Conservation (phyloP, 345 rosid genomes). For the Citrus cavaleriei region DNA sequence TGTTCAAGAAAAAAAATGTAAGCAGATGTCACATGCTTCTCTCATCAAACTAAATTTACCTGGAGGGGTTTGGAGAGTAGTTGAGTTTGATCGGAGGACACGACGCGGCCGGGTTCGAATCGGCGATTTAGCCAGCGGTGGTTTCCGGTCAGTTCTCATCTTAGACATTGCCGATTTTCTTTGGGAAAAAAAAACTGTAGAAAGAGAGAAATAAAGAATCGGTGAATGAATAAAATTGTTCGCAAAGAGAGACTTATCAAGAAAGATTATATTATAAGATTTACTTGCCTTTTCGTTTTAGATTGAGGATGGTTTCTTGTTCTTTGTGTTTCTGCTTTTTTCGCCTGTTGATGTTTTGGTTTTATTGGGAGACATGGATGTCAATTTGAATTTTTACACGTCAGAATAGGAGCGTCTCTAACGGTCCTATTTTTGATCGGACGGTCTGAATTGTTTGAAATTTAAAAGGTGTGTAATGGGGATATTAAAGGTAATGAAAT, state of each 20-base stretch:
- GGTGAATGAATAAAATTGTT: neutral
- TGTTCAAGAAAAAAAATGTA: neutral
- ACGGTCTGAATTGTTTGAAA: conserved; percentile 28
- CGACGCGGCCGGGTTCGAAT: conserved; percentile 61
- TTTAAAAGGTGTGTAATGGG: conserved; percentile 13
- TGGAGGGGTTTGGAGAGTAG: conserved; percentile 55
- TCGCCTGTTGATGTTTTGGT: neutral
- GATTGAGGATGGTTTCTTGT: neutral
- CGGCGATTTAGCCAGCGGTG: conserved; percentile 78
- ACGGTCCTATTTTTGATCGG: conserved; percentile 46
- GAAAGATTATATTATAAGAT: neutral
- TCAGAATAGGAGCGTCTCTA: conserved; percentile 33
- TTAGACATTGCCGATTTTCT: conserved; percentile 36
- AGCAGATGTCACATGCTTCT: neutral
- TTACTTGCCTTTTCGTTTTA: neutral
- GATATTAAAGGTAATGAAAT: neutral
- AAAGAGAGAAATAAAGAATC: conserved; percentile 1
- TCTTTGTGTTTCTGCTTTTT: neutral
- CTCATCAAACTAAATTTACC: conserved; percentile 26
- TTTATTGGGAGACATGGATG: neutral
- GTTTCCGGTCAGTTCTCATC: conserved; percentile 59
- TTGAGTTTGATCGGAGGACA: conserved; percentile 33
- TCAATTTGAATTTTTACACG: conserved; percentile 9
- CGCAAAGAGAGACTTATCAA: neutral
- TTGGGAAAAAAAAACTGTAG: neutral